Base-by-base conservation (phyloP, 768 basidiomycete genomes). In the Jaapia argillacea region DNA sequence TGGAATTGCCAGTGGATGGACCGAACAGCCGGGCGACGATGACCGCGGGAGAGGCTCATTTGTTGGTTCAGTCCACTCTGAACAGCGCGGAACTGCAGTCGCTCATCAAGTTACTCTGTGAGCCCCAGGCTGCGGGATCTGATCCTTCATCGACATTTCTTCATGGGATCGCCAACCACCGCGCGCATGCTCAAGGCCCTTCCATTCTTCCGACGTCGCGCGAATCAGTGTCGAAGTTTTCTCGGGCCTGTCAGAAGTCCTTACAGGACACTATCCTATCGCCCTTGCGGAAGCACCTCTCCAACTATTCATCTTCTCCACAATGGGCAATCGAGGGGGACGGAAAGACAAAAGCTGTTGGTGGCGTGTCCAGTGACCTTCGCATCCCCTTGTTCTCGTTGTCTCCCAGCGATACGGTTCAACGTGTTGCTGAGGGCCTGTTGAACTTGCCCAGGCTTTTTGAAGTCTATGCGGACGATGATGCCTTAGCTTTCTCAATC, bases 381-480 rank as follows among this genome's bases (percentile, higher is more conserved):
- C 71, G 75, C 25, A 75, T 98, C 4, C 96, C 96, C 2, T 87
- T 77, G 4, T 99, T 99, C 66, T 96, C 92, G 1, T 70, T 97
- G 10, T 88, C 87, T 6, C 93, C 92, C 1, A 94, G 82, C 43
- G 87, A 90, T 43, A 79, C 75, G 3, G 81, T 96, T 48, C 86
- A 92, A 47, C 79, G 81, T 45, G 81, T 97, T 24, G 86, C 88
- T 2, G 96, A 98, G 56, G 91, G 92, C n/a, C 65, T 99, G 25
- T 70, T 97, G 24, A 96, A 94, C 63, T 75, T 99, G 2, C 90
- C 94, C 2, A 67, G 92, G 44, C 66, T 98, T 13, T 96, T 98
- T 55, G 93, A 98, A 60, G 85, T 93, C 14, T 94, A 96, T 55
- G 88, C 85, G 5, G 82, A 84, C 45, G 92, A 97, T 58, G 90